Base-by-base conservation (phyloP, 805 yeast genomes). In the Ogataea zsoltii region DNA sequence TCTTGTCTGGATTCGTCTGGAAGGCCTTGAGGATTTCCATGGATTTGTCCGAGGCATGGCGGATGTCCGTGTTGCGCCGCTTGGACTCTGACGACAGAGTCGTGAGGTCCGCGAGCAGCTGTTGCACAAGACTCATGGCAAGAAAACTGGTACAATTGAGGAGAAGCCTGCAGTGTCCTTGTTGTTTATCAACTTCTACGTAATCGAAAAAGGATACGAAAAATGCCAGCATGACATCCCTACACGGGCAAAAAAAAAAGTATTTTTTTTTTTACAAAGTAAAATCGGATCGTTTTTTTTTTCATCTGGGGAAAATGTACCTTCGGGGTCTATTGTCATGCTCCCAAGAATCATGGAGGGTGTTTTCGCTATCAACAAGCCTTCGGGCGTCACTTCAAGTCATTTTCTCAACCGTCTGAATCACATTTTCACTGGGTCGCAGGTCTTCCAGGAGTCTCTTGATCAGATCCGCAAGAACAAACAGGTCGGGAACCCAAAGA, bases 301-400 rank as follows among this genome's bases (percentile, higher is more conserved):
- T 28, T n/a, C 13, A n/a, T n/a, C 31, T 28, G 31, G 14, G 25
- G 25, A 21, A 21, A 9, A 9, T 21, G 25, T 9, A n/a, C 25
- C 9, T 21, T 5, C 5, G 25, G 25, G 7, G 9, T 5, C 5
- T 5, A 21, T 6, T 5, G 9, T 28, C 35, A 42, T 46, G 26
- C 51, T 9, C 12, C 15, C n/a, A 12, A 37, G 15, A 16, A 37
- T 28, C n/a, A 88, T 92, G 96, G 88, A 90, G 58, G 98, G 99
- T 35, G 77, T 94, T 1, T 88, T 92, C 71, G 98, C 98, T 7
- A 79, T 92, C 34, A 84, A 85, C 53, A 92, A 92, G 63, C 98
- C 98, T 0, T 69, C 82, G 13, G 97, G 97, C 0, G 76, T 87
- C 11, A 73, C 95, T 1, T 90, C 97, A 0, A 79, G 90, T 15